phyloP scores from a whole-genome alignment of 108 stramenopile genomes.

The Cyclotella cryptica region DNA sequence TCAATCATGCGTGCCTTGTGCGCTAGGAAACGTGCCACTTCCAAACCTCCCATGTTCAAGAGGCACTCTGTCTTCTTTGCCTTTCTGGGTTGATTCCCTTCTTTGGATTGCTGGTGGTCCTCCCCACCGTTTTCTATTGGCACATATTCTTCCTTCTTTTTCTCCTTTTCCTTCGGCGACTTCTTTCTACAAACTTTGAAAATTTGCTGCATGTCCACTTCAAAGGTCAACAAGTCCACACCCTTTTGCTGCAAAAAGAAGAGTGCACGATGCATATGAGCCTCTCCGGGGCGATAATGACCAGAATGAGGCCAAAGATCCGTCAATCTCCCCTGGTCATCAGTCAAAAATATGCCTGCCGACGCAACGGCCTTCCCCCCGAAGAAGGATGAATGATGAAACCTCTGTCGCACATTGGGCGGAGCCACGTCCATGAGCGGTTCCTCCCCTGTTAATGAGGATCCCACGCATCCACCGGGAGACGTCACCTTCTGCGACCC shows the following conservation, averaged over 20 bases:
- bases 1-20: conserved; percentile 85
- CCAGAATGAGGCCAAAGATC: conserved; percentile 93
- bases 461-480: conserved; percentile 15
- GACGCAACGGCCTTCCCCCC: conserved; percentile 90
- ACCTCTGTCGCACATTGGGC: conserved; percentile 65
- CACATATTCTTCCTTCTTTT: conserved; percentile 31
- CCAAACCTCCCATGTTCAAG: conserved; percentile 68
- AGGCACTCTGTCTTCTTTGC: conserved; percentile 78
- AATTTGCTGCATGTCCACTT: conserved; percentile 92
- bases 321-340: conserved; percentile 78
- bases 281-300: conserved; percentile 91
- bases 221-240: conserved; percentile 77
- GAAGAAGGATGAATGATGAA: conserved; percentile 95
- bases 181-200: conserved; percentile 82
- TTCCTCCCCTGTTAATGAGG: background rate
- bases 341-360: conserved; percentile 91
- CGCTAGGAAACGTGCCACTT: conserved; percentile 81
- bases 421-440: background rate
- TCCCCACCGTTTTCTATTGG: conserved; percentile 7
- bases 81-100: conserved; percentile 56
- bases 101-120: conserved; percentile 3
- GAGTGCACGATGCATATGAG: conserved; percentile 89
- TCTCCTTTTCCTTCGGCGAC: conserved; percentile 33
- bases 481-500: conserved; percentile 87
- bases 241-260: conserved; percentile 78